Base-by-base conservation (phyloP, 1,139 yeast species). In the Scheffersomyces cryptocercus region DNA sequence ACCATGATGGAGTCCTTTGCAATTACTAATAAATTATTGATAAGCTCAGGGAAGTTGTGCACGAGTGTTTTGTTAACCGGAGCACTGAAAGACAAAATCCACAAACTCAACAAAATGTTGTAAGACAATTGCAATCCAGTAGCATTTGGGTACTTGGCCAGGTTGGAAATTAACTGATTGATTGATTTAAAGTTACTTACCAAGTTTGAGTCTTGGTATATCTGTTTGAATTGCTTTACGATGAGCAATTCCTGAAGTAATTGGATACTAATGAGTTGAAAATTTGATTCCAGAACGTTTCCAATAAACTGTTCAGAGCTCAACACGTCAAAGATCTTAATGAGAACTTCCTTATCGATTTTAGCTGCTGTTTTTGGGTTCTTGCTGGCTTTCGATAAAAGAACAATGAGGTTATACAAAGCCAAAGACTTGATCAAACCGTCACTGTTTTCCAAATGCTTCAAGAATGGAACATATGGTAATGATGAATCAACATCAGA, bases 1-100 rank as follows among this genome's bases (percentile, higher is more conserved):
- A 91, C 95, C 71, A 93, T 93, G 55, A 93, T 88, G 1, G 97
- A 88, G 48, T 83, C 82, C 61, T 85, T 87, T 12, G 84, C 72
- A 41, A 77, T 68, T 6, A 58, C 55, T 45, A 79, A 73, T 46
- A 79, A 65, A 42, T 64, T 65, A 6, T 75, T 79, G 43, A 86
- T 77, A 44, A 88, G 70, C 44, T 81, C 84, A 16, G 93, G 79
- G 52, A 77, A 77, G 49, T 82, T 68, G 40, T 81, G 79, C 37
- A 83, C 73, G 45, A 89, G 65, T 29, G 75, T 75, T 45, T 65
- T 60, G 43, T 85, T 79, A 36, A 86, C 79, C 37, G 67, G 61
- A 10, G 69, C 64, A 59, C 81, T 86, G 67, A 91, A 93, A 2
- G 96, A 82, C 51, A 90, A 73, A 37, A 90, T 75, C 99, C 99